These are phyloP conservation scores for Zalaria obscura DNA, from an alignment of 2,329 filamentous ascomycete species.

Conservation along the genomic window DNA sequence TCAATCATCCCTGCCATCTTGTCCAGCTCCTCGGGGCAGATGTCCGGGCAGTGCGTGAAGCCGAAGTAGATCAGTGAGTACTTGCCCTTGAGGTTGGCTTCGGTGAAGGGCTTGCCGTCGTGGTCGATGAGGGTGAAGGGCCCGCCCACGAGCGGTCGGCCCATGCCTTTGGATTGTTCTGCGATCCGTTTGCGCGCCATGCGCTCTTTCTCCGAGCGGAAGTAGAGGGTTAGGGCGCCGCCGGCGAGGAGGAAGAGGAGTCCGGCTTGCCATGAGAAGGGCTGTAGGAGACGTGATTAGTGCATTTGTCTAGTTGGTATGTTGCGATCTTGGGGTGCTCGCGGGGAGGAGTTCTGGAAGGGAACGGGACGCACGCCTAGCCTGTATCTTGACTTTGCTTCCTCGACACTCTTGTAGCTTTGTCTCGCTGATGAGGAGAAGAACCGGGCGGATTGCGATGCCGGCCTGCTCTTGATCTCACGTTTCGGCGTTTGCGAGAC, in stretches of 20 bases:
- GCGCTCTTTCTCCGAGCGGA: constrained; percentile 82
- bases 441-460: constrained; percentile 6
- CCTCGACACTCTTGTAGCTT: constrained; percentile 26
- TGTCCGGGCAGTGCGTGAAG: constrained; percentile 96
- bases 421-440: constrained; percentile 12
- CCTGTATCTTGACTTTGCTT: constrained; percentile 29
- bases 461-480: background rate
- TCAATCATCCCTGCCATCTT: constrained; percentile 98
- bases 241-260: constrained; percentile 72
- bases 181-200: constrained; percentile 81
- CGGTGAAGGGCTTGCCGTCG: constrained; percentile 62
- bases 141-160: constrained; percentile 84
- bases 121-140: constrained; percentile 72
- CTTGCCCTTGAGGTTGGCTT: constrained; percentile 71
- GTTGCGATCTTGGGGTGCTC: constrained; percentile 2
- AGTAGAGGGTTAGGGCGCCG: constrained; percentile 70
- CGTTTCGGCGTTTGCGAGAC: background rate
- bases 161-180: constrained; percentile 85
- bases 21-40: constrained; percentile 96
- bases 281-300: constrained; percentile 34
- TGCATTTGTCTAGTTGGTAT: too few species aligned
- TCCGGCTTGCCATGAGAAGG: constrained; percentile 88
- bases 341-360: constrained; percentile 3
- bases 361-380: constrained; percentile 22
- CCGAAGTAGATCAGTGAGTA: constrained; percentile 91